phyloP scores from a whole-genome alignment of 768 basidiomycete species.

The Kwoniella newhampshirensis region DNA sequence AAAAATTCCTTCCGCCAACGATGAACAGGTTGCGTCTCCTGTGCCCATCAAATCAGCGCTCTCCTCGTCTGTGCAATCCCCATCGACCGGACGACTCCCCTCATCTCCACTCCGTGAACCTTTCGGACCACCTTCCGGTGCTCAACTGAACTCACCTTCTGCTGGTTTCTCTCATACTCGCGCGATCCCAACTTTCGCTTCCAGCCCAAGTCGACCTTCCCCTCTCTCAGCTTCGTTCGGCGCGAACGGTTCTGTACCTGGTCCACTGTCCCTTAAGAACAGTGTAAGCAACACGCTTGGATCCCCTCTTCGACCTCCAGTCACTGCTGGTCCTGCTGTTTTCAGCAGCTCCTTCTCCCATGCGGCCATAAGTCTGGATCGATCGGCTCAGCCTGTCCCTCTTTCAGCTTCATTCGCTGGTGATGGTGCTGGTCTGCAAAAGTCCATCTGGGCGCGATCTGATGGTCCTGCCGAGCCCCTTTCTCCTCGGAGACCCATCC shows the following conservation, averaged over 20 bases:
- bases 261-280: conserved; percentile 43
- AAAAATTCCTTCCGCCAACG: conserved; percentile 32
- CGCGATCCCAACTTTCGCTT: conserved; percentile 30
- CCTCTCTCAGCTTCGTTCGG: conserved; percentile 55
- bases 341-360: conserved; percentile 44
- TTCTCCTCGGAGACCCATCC: conserved; percentile 32
- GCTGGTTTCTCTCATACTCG: conserved; percentile 36
- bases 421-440: conserved; percentile 23
- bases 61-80: conserved; percentile 38
- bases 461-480: conserved; percentile 34
- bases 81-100: conserved; percentile 21
- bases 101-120: conserved; percentile 47
- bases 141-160: conserved; percentile 31
- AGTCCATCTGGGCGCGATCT: conserved; percentile 41
- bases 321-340: conserved; percentile 22
- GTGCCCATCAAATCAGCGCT: conserved; percentile 45
- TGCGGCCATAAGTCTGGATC: conserved; percentile 10
- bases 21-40: conserved; percentile 34
- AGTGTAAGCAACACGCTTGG: conserved; percentile 23
- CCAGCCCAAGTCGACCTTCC: conserved; percentile 51
- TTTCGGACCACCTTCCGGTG: conserved; percentile 42
- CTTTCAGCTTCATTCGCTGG: conserved; percentile 46
- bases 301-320: conserved; percentile 34
- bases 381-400: conserved; percentile 20
- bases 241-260: conserved; percentile 45